Evolutionary conservation across 176 grass and related monocot species (phyloP), one percentile per base, ranked within the genome.

Genomic region (Panicum miliaceum): DNA sequence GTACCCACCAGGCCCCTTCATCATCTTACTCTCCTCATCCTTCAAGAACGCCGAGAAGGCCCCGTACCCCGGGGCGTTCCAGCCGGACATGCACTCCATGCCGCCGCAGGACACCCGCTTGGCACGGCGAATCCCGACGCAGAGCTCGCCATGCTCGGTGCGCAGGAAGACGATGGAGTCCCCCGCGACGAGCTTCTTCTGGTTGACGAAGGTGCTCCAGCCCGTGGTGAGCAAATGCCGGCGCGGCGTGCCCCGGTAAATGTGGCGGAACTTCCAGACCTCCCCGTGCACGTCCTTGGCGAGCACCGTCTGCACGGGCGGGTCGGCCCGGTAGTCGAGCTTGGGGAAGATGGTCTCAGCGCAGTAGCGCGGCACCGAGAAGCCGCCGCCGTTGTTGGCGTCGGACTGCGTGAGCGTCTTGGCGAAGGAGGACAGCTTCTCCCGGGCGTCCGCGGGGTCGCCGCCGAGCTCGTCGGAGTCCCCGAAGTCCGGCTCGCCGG

Each of bases 351-450:
- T 91, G 84, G 84, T 82, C 37, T 94, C 89, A 0, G 92, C 92
- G 84, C 89, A 94, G 92, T 89, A 94, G 27, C 83, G 90, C 10
- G 89, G 89, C 77, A 94, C 89, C 4, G 92, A 94, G 87, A 94
- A 94, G 5, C 86, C 89, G 13, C 89, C 89, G 27, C 87, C 92
- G 80, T 91, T 91, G 92, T 94, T 94, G 51, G 89, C 89, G 45
- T 94, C 92, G 60, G 86, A 91, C 76, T 88, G 83, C 42, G 89
- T 94, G 10, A 94, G 89, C 16, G 88, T 87, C 92, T 94, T 94
- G 58, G 81, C 76, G 67, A 87, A 91, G 18, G 81, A 91, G 4
- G 80, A 23, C 13, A 36, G 84, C 77, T 73, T 87, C 37, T 86
- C 84, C 7, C 40, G 76, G 12, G 67, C 35, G 23, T 72, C 79